A percentile compares a stretch with the other conserved stretches of the same genome.
phyloP scores from a whole-genome alignment of 2,329 filamentous ascomycete genomes.

The Talaromyces albobiverticillius region DNA sequence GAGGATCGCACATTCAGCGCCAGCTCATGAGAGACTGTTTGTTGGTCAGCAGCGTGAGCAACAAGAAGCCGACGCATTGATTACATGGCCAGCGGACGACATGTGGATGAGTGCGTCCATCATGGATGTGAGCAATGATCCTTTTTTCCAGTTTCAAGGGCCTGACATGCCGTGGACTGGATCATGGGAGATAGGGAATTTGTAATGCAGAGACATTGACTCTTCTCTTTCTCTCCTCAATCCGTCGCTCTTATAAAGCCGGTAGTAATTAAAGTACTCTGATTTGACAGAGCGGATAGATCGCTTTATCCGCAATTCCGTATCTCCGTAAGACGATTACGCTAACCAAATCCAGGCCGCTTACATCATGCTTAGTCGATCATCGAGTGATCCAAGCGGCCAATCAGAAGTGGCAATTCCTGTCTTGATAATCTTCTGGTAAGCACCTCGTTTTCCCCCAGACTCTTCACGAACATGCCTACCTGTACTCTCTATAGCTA shows the following conservation, averaged over 20 bases:
- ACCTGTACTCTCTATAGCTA: not conserved
- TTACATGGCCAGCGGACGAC: constrained; percentile 18
- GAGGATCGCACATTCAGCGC: constrained; percentile 6
- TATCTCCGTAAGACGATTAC: no score
- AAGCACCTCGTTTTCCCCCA: not conserved
- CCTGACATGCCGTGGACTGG: constrained; percentile 25
- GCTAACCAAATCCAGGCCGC: not conserved
- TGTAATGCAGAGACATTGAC: constrained; percentile 15
- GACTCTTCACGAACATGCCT: constrained; percentile 10
- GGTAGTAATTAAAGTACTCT: not conserved
- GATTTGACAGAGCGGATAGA: not conserved
- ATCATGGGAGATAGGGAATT: constrained; percentile 29
- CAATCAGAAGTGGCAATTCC: constrained; percentile 4
- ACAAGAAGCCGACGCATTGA: constrained; percentile 9
- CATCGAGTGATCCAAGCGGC: not conserved
- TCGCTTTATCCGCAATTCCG: no score
- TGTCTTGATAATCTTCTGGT: no score
- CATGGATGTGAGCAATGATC: constrained; percentile 27
- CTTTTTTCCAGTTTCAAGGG: constrained; percentile 30
- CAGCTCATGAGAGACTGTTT: constrained; percentile 7
- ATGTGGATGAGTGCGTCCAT: constrained; percentile 24
- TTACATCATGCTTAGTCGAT: constrained; percentile 15
- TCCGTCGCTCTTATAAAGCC: not conserved
- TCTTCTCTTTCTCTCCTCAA: not conserved
- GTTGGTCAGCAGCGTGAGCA: constrained; percentile 13